Evolutionary conservation across 768 basidiomycete genomes (phyloP), one percentile per base, ranked within the genome.

Genomic region (Lactarius evosmus): DNA sequence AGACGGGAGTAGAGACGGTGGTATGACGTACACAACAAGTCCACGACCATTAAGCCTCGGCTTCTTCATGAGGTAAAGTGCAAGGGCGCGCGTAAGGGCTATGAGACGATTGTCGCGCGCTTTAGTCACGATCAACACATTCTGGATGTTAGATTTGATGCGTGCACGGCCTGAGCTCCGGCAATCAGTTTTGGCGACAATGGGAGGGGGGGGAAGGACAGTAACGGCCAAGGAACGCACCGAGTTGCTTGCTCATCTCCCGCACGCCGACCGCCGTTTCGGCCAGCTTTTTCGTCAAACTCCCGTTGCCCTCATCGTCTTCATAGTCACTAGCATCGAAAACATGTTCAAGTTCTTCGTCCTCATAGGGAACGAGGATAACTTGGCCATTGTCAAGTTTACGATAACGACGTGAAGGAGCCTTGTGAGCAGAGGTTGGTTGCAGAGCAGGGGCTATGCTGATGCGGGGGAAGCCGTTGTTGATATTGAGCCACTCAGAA

Each of bases 161-260:
- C 93, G 84, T 4, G 96, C 94, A 60, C 96, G 89, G 58, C 96
- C 95, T 98, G 70, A 38, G 52, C 33, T 40, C 19, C 3, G 22
- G 25, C 46, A 50, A 14, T 25, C 22, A 25, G 46, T 46, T 50
- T 51, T 17, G 40, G n/a, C 29, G 22, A 27, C 2, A 53, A 44
- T 33, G 36, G 52, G n/a, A 65, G 58, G 19, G 4, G 46, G 27
- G 27, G 46, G 27, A n/a, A 34, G 30, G 54, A 49, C 9, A 22
- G 44, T 38, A 19, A 8, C 2, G 27, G 30, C 53, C 11, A 19
- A 27, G 2, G 49, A 51, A 77, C 82, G 71, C 69, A 93, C 96
- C 97, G 19, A 99, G 87, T 74, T 96, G 93, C 75, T 96, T 96
- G 84, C 94, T 96, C 94, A 98, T 95, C 77, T 99, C 97, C 54